Percentiles rank a stretch among this genome's conserved stretches.
These are phyloP conservation scores for Moricandia arvensis DNA, from an alignment of 345 rosid species.

Conservation along the genomic window DNA sequence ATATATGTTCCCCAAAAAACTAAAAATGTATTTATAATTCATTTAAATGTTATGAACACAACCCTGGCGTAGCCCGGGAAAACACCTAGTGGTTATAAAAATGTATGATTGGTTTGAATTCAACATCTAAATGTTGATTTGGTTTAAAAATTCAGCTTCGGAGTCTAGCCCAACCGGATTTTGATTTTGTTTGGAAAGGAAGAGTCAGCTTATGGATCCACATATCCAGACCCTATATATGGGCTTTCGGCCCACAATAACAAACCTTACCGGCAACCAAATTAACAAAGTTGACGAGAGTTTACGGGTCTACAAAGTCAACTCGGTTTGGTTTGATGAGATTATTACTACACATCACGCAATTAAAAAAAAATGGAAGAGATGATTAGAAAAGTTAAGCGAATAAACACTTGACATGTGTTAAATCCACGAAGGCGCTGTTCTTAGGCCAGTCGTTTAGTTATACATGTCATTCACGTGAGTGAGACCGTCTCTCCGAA, in stretches of 20 bases:
- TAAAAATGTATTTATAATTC: no score
- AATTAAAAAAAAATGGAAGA: no score
- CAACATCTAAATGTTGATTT: no score
- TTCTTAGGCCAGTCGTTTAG: conserved; percentile 3
- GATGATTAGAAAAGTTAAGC: neutral
- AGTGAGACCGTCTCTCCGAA: neutral
- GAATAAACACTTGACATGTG: conserved; percentile 18
- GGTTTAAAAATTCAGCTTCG: no score
- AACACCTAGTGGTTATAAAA: no score
- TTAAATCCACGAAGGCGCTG: conserved; percentile 35
- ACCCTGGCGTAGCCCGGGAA: no score
- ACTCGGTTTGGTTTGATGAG: neutral
- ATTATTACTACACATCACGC: no score
- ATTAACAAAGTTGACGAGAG: conserved; percentile 5
- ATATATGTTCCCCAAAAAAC: no score
- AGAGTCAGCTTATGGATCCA: neutral
- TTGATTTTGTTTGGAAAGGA: no score
- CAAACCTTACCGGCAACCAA: neutral
- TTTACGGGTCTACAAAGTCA: conserved; percentile 6
- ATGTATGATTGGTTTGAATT: no score
- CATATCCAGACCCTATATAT: neutral
- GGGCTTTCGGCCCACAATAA: neutral
- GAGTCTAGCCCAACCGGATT: no score
- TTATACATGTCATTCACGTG: conserved; percentile 13
- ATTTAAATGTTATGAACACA: no score